Evolutionary conservation across 1,139 yeast species (phyloP), one percentile per base, ranked within the genome.

Genomic region (Candida freyschussii): DNA sequence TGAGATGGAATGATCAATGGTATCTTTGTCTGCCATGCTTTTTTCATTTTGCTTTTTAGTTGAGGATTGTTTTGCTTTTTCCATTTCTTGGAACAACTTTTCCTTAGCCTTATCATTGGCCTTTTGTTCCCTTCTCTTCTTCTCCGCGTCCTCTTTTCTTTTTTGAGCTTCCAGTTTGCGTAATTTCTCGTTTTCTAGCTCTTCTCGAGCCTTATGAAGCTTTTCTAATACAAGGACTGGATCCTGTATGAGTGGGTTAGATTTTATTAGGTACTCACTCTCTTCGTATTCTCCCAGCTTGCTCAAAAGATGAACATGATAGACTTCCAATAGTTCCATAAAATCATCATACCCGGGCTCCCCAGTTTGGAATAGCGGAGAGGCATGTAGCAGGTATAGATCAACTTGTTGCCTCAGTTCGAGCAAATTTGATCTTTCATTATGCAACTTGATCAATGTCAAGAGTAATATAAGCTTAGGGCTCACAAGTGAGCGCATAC

Each of bases 381-480:
- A 30, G 0, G 32, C 34, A 17, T 37, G 33, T 5, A 42, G 40
- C 19, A 45, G 16, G 25, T 47, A 49, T 11, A 43, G 4, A 14
- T 49, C 54, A 10, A 47, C 26, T 17, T 39, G 37, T 13, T 37
- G 34, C 31, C 50, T 42, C 7, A 50, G 25, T 13, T 28, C 13
- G 0, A 7, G 6, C n/a, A 47, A 12, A 30, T 47, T 45, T 2
- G 39, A 31, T 12, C 36, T 32, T 2, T 29, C 32, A 21, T 40
- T 44, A 31, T 47, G 48, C 34, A 48, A 13, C 25, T 47, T 46
- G 25, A 50, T 48, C 29, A 48, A 20, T 4, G 42, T 24, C 11
- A 50, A 32, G 10, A 43, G 20, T 3, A 39, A 24, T 10, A 50
- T 27, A 14, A 48, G 24, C 22, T 44, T 47, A 2, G 52, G 52